Percentiles rank a stretch among this genome's conserved stretches.
phyloP scores from a whole-genome alignment of 192 early-diverging fungal genomes.

The Spizellomyces punctatus region DNA sequence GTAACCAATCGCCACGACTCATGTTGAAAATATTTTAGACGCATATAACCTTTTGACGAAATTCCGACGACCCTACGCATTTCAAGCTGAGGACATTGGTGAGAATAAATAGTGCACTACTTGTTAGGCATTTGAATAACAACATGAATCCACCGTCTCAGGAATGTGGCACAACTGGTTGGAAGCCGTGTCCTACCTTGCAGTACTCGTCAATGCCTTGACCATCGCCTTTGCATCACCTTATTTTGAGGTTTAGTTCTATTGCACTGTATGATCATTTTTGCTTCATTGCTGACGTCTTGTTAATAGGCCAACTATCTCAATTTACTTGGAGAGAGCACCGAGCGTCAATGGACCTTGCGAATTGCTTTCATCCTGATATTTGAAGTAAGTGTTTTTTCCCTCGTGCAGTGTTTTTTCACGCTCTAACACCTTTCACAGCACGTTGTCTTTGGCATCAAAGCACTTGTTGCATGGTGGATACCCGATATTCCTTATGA shows the following conservation, averaged over 20 bases:
- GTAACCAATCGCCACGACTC: background rate
- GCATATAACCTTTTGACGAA: slow-evolving; percentile 23
- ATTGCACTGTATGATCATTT: background rate
- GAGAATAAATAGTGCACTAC: slow-evolving; percentile 8
- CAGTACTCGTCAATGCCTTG: slow-evolving; percentile 38
- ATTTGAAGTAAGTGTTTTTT: slow-evolving; percentile 40
- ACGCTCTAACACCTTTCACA: slow-evolving; percentile 12
- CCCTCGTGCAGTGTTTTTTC: background rate
- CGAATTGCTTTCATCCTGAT: slow-evolving; percentile 41
- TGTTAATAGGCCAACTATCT: slow-evolving; percentile 10
- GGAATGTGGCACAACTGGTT: slow-evolving; percentile 14
- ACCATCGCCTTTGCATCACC: slow-evolving; percentile 40
- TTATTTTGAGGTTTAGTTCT: slow-evolving; percentile 24
- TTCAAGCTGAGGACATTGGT: slow-evolving; percentile 34
- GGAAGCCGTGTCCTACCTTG: slow-evolving; percentile 8
- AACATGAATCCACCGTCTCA: background rate
- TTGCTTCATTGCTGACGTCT: too few relatives aligned
- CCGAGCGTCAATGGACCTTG: background rate
- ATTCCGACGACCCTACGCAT: slow-evolving; percentile 27
- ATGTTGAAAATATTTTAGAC: background rate
- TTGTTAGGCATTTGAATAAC: background rate
- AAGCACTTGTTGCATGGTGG: slow-evolving; percentile 24
- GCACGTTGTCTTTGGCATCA: slow-evolving; percentile 27
- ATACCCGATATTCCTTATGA: slow-evolving; percentile 37
- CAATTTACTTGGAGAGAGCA: slow-evolving; percentile 12